These are phyloP conservation scores for Henckelia pumila DNA, from an alignment of 257 asterid genomes.

Conservation along the genomic window DNA sequence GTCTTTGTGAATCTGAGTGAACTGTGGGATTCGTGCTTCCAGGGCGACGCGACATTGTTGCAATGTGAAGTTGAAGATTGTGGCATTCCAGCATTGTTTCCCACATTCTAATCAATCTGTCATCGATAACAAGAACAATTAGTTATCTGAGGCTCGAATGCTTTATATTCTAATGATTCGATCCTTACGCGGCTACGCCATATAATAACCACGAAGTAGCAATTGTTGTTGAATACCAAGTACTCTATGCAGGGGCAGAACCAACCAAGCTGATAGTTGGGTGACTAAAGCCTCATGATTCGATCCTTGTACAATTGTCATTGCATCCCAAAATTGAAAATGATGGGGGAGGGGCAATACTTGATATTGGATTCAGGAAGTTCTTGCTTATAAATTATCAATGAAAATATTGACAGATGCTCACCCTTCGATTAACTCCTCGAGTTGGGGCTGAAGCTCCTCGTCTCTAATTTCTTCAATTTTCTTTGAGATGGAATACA, in stretches of 20 bases:
- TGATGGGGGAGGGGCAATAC: too few species aligned
- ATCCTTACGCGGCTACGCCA: background rate
- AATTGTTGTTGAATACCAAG: too few species aligned
- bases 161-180: background rate
- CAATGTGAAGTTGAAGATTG: slow-evolving; percentile 73
- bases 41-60: slow-evolving; percentile 63
- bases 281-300: too few species aligned
- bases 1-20: slow-evolving; percentile 60
- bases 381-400: too few species aligned
- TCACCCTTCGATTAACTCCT: slow-evolving; percentile 93
- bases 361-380: too few species aligned
- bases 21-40: slow-evolving; percentile 43
- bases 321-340: too few species aligned
- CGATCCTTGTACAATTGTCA: too few species aligned
- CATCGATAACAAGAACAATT: background rate
- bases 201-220: background rate
- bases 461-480: slow-evolving; percentile 85
- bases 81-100: slow-evolving; percentile 75
- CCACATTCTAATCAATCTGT: slow-evolving; percentile 94
- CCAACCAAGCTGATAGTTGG: too few species aligned
- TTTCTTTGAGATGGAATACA: slow-evolving; percentile 72
- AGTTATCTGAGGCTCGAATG: background rate
- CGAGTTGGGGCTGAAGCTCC: slow-evolving; percentile 95
- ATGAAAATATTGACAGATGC: slow-evolving; percentile 21
- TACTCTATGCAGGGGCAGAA: too few species aligned